Base-by-base conservation (phyloP, 106 monocot genomes). In the Acanthochlamys bracteata region DNA sequence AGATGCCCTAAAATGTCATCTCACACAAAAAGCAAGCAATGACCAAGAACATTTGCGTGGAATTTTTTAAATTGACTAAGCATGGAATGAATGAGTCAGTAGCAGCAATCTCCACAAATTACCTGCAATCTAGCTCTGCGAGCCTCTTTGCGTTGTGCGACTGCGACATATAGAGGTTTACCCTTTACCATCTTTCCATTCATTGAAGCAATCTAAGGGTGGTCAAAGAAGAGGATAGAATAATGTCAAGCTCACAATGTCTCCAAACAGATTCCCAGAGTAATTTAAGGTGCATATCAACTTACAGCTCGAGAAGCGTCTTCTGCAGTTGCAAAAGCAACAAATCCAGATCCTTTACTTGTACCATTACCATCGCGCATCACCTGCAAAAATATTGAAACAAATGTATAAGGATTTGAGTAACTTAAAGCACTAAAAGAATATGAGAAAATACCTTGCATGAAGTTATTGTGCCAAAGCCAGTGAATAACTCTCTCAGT, bases 91-190 rank as follows among this genome's bases (percentile, higher is more conserved):
- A 20, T 17, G 20, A 20, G 12, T 3, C 20, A 20, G 11, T 10
- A 21, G 8, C n/a, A 19, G 20, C n/a, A n/a, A n/a, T n/a, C 55
- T 4, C 65, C 15, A 66, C 25, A 42, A 4, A n/a, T n/a, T 75
- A 88, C 88, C 80, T 88, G 88, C 42, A 88, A 66, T 63, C 74
- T 78, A 19, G 88, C 88, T 69, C 64, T 83, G 63, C 88, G 77
- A 0, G 83, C 88, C 70, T 88, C 88, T 70, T 88, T 88, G 39
- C 83, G 88, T 49, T 88, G 88, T 45, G 88, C 88, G 57, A 77
- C 40, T n/a, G 88, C 88, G 62, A 88, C 88, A 75, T 88, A 88
- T 19, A 88, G 64, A 69, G 88, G 88, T 59, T 88, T 88, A 62
- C 75, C 72, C 24, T 69, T 77, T 59, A 88, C 47, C 79, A 88